Percentiles rank a stretch among this genome's conserved stretches.
Evolutionary conservation across 2,329 filamentous ascomycete species (phyloP).

Genomic region (Fusarium pseudocircinatum): DNA sequence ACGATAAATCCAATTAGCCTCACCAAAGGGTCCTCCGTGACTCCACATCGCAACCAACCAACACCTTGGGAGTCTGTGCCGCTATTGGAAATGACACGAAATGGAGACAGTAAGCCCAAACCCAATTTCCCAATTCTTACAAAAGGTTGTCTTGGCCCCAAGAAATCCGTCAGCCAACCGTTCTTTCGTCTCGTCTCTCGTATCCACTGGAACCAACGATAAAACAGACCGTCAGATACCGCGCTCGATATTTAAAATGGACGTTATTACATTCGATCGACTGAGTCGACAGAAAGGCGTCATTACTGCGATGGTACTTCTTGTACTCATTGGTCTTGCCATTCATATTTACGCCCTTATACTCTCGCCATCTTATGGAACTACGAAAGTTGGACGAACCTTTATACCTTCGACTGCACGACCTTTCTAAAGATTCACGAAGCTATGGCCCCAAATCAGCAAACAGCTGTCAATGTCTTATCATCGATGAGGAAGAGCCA

Average conservation of each 20-base stretch:
- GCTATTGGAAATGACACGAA: background rate
- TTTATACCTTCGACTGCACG: background rate
- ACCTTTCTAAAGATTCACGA: background rate
- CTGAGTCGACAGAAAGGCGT: background rate
- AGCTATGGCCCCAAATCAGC: too few species aligned
- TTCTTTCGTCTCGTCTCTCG: background rate
- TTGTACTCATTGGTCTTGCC: background rate
- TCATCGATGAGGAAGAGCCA: accelerated
- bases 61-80: background rate
- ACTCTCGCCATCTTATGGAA: background rate
- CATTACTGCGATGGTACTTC: background rate
- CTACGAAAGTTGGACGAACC: background rate
- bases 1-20: background rate
- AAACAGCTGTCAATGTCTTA: accelerated
- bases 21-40: background rate
- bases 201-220: background rate
- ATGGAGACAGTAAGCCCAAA: background rate
- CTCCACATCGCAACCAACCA: background rate
- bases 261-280: background rate
- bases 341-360: background rate
- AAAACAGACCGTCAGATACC: background rate
- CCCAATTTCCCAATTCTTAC: background rate
- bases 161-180: background rate
- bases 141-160: background rate
- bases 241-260: background rate